These are phyloP conservation scores for Cystofilobasidium macerans DNA, from an alignment of 768 basidiomycete genomes.

Conservation along the genomic window DNA sequence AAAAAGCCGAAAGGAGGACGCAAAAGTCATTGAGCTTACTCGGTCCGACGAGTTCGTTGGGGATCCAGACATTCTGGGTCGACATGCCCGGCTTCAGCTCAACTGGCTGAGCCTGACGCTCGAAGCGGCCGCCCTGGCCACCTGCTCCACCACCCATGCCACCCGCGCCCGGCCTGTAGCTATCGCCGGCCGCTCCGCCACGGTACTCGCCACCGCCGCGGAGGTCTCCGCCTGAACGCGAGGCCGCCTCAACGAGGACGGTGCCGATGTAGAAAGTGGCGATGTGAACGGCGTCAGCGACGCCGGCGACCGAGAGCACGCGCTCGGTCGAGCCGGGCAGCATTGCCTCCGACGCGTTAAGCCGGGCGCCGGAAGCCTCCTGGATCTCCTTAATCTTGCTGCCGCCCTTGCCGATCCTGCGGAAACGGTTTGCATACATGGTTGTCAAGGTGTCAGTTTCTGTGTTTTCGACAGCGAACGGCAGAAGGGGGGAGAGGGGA, in stretches of 20 bases:
- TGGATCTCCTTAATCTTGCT: slow-evolving; percentile 99
- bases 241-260: slow-evolving; percentile 50
- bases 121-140: slow-evolving; percentile 22
- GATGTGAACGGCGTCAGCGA: slow-evolving; percentile 98
- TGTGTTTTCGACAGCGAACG: too few relatives aligned
- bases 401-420: slow-evolving; percentile 80
- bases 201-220: slow-evolving; percentile 40
- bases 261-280: slow-evolving; percentile 99
- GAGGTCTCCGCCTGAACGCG: slow-evolving; percentile 27
- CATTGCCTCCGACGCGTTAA: slow-evolving; percentile 98
- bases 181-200: slow-evolving; percentile 48
- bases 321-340: slow-evolving; percentile 99
- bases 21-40: slow-evolving; percentile 31
- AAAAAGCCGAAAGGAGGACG: neutral
- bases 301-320: slow-evolving; percentile 92
- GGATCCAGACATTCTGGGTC: slow-evolving; percentile 96
- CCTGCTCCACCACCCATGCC: slow-evolving; percentile 16
- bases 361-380: slow-evolving; percentile 87
- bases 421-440: too few relatives aligned
- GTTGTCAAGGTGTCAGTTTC: too few relatives aligned
- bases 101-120: slow-evolving; percentile 46
- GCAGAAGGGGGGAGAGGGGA: neutral
- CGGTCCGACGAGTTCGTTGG: slow-evolving; percentile 77
- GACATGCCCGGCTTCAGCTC: slow-evolving; percentile 51
- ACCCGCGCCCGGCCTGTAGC: slow-evolving; percentile 23